Evolutionary conservation across 768 basidiomycete genomes (phyloP), one percentile per base, ranked within the genome.

Genomic region (Russula ochroleuca): DNA sequence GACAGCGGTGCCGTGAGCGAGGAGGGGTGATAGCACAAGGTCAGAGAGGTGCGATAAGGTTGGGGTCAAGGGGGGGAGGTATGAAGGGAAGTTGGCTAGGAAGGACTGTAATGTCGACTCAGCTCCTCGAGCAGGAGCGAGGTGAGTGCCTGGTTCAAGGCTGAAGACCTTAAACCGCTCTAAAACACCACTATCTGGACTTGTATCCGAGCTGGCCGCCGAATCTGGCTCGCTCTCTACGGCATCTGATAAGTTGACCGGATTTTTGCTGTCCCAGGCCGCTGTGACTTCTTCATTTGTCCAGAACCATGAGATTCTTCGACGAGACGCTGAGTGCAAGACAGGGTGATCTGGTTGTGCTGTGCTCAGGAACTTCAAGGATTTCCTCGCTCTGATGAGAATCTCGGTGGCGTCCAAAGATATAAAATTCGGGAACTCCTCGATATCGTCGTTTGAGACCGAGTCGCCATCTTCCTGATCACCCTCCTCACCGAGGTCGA

Each of bases 311-410:
- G 73, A 69, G 15, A 86, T 75, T 21, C 61, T 66, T 13, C 59
- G 61, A 25, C 68, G 68, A 10, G 65, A 47, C 10, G 45, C 21
- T 7, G 54, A 35, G 40, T 68, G 68, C 40, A 63, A 90, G 73
- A 89, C 71, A 0, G 79, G 78, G 69, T 91, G 88, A 52, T 84
- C 80, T 0, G 88, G 85, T 62, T 83, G 77, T 3, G 90, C 89
- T 11, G 79, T 80, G 53, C 78, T 78, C 0, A 93, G 78, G 4
- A 94, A 74, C 33, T 80, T 77, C 11, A 93, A 73, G 0, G 92
- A 92, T 68, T 83, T 86, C 64, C 83, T 83, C 1, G 90, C 90
- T 4, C 82, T 81, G 14, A 83, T 80, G 4, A 93, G 73, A 8
- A 82, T 77, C 50, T 80, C 76, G 8, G 81, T 74, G 33, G 87